A percentile compares a stretch with the other conserved stretches of the same genome.
Evolutionary conservation across 257 asterid species (phyloP).

Genomic region (Solanum paucissectum): DNA sequence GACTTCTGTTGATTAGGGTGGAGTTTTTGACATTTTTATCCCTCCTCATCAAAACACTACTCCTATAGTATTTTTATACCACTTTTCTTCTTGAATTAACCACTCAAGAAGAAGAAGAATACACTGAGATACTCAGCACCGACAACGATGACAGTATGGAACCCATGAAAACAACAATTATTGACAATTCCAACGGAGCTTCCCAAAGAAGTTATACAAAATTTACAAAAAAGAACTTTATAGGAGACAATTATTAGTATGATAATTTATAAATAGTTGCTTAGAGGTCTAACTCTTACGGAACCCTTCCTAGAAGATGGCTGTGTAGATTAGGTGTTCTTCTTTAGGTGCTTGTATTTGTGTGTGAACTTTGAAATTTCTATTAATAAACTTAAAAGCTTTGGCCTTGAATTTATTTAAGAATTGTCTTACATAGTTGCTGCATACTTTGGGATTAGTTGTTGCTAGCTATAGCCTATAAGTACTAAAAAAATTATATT

Average conservation of each 20-base stretch:
- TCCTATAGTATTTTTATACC: not conserved
- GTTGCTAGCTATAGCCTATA: not conserved
- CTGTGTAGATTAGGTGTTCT: not conserved
- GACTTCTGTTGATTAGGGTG: not conserved
- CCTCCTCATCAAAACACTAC: not conserved
- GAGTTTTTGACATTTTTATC: not conserved
- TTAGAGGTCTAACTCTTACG: not conserved
- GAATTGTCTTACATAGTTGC: not conserved
- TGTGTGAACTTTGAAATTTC: not conserved
- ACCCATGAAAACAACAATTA: not conserved
- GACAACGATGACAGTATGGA: not conserved
- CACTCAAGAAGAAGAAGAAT: not conserved
- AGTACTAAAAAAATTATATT: not conserved
- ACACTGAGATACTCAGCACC: not conserved
- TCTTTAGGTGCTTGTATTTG: not conserved
- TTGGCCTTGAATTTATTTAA: not conserved
- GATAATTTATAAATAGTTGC: not conserved
- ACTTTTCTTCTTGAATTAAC: not conserved
- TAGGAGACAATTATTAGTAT: not conserved
- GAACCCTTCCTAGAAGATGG: not conserved
- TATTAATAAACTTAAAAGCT: not conserved
- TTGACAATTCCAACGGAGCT: not conserved
- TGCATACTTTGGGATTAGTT: not conserved
- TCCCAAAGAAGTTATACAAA: not conserved
- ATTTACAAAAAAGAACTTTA: not conserved